These are phyloP conservation scores for Aspergillus carlsbadensis DNA, from an alignment of 495 filamentous ascomycete species.

Conservation along the genomic window DNA sequence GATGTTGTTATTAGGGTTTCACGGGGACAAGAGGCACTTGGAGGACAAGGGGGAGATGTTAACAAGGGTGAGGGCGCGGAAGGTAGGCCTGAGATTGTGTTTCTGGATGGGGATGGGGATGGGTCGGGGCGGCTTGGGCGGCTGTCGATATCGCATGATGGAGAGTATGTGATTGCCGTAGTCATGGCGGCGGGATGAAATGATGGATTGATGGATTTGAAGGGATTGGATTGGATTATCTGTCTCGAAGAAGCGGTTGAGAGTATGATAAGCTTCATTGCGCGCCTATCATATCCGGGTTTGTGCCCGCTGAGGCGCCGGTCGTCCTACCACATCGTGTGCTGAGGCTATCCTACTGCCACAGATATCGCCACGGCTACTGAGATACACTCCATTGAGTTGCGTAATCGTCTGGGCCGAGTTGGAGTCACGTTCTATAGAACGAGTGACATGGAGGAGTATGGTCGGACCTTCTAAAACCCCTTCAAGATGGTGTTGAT, in stretches of 20 bases:
- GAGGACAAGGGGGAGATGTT: slow-evolving; percentile 13
- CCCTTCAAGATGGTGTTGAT: neutral
- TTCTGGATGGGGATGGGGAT: slow-evolving; percentile 23
- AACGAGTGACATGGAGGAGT: no score
- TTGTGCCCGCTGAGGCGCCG: neutral
- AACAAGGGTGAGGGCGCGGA: slow-evolving; percentile 25
- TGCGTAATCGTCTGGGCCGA: no score
- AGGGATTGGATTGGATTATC: neutral
- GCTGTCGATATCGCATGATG: slow-evolving; percentile 60
- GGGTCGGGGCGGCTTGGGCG: slow-evolving; percentile 31
- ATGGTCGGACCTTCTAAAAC: no score
- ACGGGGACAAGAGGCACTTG: no score
- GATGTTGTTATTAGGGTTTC: slow-evolving; percentile 32
- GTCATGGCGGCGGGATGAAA: slow-evolving; percentile 42
- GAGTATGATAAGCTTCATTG: neutral
- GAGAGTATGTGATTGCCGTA: slow-evolving; percentile 58
- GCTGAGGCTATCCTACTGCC: neutral
- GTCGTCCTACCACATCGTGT: no score
- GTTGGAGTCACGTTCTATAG: no score
- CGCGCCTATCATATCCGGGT: neutral
- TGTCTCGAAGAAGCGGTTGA: neutral
- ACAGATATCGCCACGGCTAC: no score
- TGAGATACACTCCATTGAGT: neutral
- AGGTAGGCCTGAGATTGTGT: slow-evolving; percentile 42
- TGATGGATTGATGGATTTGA: neutral